phyloP scores from a whole-genome alignment of 2,329 filamentous ascomycete genomes.

The Fusarium setosum region DNA sequence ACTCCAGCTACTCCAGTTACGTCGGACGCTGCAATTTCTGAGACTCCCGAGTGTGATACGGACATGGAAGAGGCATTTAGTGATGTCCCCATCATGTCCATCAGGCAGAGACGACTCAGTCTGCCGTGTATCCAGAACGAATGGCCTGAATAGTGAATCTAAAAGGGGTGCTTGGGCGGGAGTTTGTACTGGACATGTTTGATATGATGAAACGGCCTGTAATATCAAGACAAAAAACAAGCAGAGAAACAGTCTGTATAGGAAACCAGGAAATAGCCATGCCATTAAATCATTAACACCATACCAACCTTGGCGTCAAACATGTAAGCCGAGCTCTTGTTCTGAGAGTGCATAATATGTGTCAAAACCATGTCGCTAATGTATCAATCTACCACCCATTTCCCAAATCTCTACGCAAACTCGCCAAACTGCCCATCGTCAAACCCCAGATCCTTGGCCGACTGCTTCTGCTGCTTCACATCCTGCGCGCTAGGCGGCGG shows the following conservation, averaged over 20 bases:
- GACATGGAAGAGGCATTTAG: background rate
- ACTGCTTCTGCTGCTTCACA: conserved; percentile 67
- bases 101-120: conserved; percentile 40
- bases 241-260: background rate
- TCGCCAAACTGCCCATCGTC: conserved; percentile 92
- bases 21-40: background rate
- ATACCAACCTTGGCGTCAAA: conserved; percentile 15
- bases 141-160: conserved; percentile 36
- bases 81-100: conserved; percentile 1
- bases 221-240: background rate
- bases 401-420: conserved; percentile 64
- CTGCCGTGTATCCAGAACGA: conserved; percentile 43
- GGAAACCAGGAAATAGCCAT: conserved; percentile 1
- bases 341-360: conserved; percentile 20
- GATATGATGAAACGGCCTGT: background rate
- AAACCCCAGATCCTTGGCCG: conserved; percentile 77
- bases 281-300: conserved; percentile 25
- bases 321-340: conserved; percentile 5
- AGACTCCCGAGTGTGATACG: conserved; percentile 6
- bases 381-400: conserved; percentile 10
- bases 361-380: conserved; percentile 36
- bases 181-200: background rate
- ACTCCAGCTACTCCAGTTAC: conserved; percentile 10
- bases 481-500: conserved; percentile 74
- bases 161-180: background rate